Evolutionary conservation across 352 stramenopile species (phyloP), one percentile per base, ranked within the genome.

Genomic region (Blastocystis sp.): DNA sequence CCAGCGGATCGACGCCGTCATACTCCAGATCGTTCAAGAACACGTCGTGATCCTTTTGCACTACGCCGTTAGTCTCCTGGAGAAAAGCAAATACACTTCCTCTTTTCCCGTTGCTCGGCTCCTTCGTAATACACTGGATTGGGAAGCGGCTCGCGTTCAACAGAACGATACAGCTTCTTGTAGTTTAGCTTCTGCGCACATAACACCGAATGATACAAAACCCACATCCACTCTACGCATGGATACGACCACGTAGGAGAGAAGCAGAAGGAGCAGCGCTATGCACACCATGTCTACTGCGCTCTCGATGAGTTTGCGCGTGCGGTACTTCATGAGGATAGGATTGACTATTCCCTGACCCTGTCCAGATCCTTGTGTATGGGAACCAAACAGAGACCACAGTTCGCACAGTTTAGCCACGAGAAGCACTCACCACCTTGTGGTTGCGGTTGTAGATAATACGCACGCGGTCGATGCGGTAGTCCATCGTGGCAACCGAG

Each of bases 401-500:
- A 21, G 28, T 34, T 34, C 28, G 28, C 28, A 34, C 10, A 56
- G 5, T 2, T 76, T 53, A 82, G 19, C 74, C 74, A 88, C 66
- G 62, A 77, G 34, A 17, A 60, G 59, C 66, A 10, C 23, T n/a
- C 14, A 88, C n/a, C 7, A 88, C 78, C 23, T 71, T 88, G 7
- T 70, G 38, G 34, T 77, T 56, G 21, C 19, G 28, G n/a, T 88
- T 34, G n/a, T 59, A 52, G 43, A 88, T 59, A 77, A 88, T 88
- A 38, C 78, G 78, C 17, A 88, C 78, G 45, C 78, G 78, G 45
- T 88, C 78, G 19, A 78, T 40, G 41, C 78, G 43, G 41, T 67
- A 88, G n/a, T 88, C 78, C 78, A 88, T 88, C 19, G 78, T 88
- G 19, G 64, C 62, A 21, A 56, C 43, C 7, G 56, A 77, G 9